Conservation (phyloP, 169 alveolate genomes). For the Ichthyophthirius multifiliis region DNA sequence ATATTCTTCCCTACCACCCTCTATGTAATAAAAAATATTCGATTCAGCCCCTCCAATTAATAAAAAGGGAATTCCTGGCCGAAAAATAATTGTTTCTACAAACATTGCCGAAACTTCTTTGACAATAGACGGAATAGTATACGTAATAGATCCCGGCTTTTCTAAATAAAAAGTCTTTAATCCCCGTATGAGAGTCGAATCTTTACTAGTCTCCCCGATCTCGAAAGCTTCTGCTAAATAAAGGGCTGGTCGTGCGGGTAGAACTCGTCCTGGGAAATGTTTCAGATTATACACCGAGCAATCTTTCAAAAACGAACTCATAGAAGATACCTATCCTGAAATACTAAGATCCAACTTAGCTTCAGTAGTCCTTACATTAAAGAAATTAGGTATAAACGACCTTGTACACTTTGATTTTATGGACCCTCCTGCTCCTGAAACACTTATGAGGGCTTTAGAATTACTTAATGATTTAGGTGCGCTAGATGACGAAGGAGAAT, state of each 20-base stretch:
- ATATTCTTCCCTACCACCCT: constrained; percentile 97
- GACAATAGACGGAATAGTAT: constrained; percentile 99
- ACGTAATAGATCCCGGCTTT: constrained; percentile 99
- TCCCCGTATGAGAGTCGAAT: constrained; percentile 98
- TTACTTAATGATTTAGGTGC: constrained; percentile 95
- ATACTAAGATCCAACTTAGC: constrained; percentile 95
- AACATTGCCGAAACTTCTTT: constrained; percentile 99
- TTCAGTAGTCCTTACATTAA: constrained; percentile 94
- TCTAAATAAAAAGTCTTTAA: constrained; percentile 97
- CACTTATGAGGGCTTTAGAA: constrained; percentile 96
- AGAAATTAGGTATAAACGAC: constrained; percentile 96
- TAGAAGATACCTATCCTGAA: constrained; percentile 98
- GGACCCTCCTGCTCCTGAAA: constrained; percentile 99
- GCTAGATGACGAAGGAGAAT: constrained; percentile 98
- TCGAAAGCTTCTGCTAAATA: constrained; percentile 98
- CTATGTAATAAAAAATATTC: constrained; percentile 94
- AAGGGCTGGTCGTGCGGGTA: constrained; percentile 99
- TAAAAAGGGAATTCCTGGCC: constrained; percentile 88
- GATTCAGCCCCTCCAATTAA: constrained; percentile 94
- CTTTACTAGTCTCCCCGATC: constrained; percentile 96
- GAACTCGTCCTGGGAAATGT: constrained; percentile 99
- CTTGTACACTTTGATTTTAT: constrained; percentile 98
- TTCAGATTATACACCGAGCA: constrained; percentile 96
- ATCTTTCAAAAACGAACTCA: constrained; percentile 92
- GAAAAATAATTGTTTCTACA: constrained; percentile 96